These are phyloP conservation scores for Phytopythium delawarense DNA, from an alignment of 352 stramenopile species.

Conservation along the genomic window DNA sequence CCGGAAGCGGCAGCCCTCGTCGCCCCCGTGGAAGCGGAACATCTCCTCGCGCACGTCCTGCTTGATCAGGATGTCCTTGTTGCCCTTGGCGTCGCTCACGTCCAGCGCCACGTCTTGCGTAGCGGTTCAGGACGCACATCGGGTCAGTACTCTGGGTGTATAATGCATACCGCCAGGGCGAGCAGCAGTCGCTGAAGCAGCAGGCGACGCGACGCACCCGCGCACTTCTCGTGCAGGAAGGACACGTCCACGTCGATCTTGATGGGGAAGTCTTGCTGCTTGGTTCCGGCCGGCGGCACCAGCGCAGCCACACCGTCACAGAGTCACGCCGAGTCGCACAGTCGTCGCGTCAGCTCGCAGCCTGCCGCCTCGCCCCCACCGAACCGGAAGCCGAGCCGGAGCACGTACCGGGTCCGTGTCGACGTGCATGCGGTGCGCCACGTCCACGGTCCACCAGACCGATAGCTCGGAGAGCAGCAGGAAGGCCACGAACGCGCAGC, in stretches of 20 bases:
- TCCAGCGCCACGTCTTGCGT: conserved; percentile 70
- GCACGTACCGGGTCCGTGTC: conserved; percentile 68
- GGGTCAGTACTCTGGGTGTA: background rate
- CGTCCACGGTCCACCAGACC: conserved; percentile 81
- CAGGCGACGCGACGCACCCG: conserved; percentile 25
- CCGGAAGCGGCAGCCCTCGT: conserved; percentile 73
- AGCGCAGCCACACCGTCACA: background rate
- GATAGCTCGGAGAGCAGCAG: conserved; percentile 82
- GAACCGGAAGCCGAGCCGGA: background rate
- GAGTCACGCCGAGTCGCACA: background rate
- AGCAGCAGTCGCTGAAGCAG: background rate
- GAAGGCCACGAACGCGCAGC: conserved; percentile 64
- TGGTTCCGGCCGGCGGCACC: conserved; percentile 2
- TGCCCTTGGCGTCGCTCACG: conserved; percentile 81
- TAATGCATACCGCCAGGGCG: background rate
- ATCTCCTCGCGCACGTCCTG: conserved; percentile 58
- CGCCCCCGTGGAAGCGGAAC: conserved; percentile 21
- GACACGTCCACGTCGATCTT: conserved; percentile 77
- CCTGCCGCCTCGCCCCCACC: background rate
- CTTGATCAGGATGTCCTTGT: conserved; percentile 77
- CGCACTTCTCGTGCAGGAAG: conserved; percentile 78
- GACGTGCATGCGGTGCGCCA: conserved; percentile 86
- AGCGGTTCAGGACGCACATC: background rate
- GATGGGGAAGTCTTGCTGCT: conserved; percentile 82
- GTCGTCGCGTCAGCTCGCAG: background rate